Evolutionary conservation across 169 alveolate genomes (phyloP), one percentile per base, ranked within the genome.

Genomic region (Plasmodium adleri): DNA sequence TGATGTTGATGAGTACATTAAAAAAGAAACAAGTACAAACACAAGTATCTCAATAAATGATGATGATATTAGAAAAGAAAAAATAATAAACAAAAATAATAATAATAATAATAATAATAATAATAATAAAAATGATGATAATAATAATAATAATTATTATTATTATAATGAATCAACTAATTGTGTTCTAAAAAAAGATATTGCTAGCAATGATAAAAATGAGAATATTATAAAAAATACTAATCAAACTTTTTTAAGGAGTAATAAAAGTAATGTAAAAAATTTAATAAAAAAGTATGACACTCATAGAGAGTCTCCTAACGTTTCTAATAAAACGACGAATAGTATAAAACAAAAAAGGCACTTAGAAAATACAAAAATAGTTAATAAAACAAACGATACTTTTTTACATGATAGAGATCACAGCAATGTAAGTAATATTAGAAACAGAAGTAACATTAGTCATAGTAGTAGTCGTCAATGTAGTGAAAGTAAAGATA

Each of bases 201-300:
- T 20, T 26, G 28, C 49, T 1, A 22, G 17, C 10, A 66, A 13
- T 52, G 54, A 39, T 9, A 24, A 13, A 7, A 62, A 17, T 62
- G 71, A 9, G 22, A 62, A 62, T 62, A 56, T 56, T 6, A 15
- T 56, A 6, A 56, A 22, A 56, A 62, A 17, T 24, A 62, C 32
- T 62, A 45, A 10, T 1, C 50, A 71, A 66, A 9, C 89, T n/a
- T 70, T 78, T 49, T 66, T 59, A 45, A 78, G 67, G 10, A 66
- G 78, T 10, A 56, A 39, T 39, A 74, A 78, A 78, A 64, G 78
- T 15, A 66, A 66, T 47, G 89, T 78, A 24, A 64, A 50, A 45
- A 22, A 64, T 49, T 78, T 78, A 39, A 66, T 78, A 50, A 78
- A 78, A 15, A 64, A 78, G 39, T 78, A 78, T 24, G 78, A 78